Percentiles rank a stretch among this genome's conserved stretches.
phyloP scores from a whole-genome alignment of 2,329 filamentous ascomycete species.

The Cladophialophora yegresii region DNA sequence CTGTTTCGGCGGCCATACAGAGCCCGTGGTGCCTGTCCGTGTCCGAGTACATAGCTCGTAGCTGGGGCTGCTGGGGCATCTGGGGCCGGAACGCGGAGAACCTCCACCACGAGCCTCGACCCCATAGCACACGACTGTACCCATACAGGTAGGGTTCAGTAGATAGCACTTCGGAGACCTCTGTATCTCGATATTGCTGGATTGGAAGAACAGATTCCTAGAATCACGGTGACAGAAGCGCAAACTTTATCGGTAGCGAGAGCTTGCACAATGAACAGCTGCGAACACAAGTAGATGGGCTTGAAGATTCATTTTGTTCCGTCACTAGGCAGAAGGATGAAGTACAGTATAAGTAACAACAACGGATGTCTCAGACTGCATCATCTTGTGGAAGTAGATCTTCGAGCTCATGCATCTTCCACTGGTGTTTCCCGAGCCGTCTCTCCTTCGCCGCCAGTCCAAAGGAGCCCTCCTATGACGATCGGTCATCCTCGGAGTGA shows the following conservation, averaged over 20 bases:
- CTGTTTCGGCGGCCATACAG: neutral
- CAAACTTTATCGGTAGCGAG: neutral
- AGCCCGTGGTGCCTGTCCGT: neutral
- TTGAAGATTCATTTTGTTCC: neutral
- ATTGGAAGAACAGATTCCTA: neutral
- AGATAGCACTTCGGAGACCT: neutral
- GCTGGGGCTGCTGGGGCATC: neutral
- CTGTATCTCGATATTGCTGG: neutral
- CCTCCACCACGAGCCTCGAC: neutral
- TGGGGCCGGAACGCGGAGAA: neutral
- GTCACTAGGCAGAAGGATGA: neutral
- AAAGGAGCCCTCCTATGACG: neutral
- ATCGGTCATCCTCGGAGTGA: neutral
- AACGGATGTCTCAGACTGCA: neutral
- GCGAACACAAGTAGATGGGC: neutral
- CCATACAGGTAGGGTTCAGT: too few species aligned
- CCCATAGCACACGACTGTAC: too few species aligned
- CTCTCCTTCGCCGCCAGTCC: neutral
- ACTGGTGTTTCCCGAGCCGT: neutral
- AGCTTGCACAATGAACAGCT: neutral
- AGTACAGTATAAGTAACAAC: neutral
- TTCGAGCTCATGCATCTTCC: neutral
- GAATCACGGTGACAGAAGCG: neutral
- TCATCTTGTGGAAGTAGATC: neutral
- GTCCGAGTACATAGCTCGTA: too few species aligned